Percentiles rank a stretch among this genome's conserved stretches.
Evolutionary conservation across 345 rosid genomes (phyloP).

Genomic region (Sapria himalayana): DNA sequence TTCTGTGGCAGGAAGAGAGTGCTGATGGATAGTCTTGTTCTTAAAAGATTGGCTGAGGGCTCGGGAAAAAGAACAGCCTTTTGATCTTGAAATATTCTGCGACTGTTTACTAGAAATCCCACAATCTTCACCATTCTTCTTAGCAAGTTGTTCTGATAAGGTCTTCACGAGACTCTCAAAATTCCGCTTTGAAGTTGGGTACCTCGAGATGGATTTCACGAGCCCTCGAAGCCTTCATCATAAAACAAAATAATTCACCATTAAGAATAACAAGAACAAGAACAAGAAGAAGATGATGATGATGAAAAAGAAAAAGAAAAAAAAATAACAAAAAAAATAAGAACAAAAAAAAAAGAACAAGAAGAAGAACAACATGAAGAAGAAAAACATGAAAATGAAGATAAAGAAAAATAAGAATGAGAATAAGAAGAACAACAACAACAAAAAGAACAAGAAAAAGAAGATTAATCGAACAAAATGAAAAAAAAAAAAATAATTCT

Average conservation of each 20-base stretch:
- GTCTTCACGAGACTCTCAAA: slow-evolving; percentile 29
- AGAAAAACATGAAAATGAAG: background rate
- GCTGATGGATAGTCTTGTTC: slow-evolving; percentile 5
- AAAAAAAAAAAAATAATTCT: background rate
- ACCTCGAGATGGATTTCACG: slow-evolving; percentile 62
- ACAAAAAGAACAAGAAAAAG: background rate
- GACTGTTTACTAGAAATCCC: slow-evolving; percentile 9
- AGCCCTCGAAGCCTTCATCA: slow-evolving; percentile 46
- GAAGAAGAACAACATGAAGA: background rate
- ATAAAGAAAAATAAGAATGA: background rate
- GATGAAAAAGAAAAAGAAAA: background rate
- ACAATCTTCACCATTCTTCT: slow-evolving; percentile 22
- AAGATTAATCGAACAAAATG: background rate
- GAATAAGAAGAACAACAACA: too few relatives aligned
- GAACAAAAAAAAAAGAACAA: background rate
- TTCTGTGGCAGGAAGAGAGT: slow-evolving; percentile 3
- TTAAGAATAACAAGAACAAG: background rate
- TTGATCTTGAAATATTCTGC: slow-evolving; percentile 5
- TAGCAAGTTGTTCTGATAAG: slow-evolving; percentile 40
- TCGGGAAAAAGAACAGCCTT: slow-evolving; percentile 8
- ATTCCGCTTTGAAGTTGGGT: slow-evolving; percentile 58
- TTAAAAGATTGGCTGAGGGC: slow-evolving; percentile 14
- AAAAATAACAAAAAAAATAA: background rate
- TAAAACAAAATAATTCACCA: background rate
- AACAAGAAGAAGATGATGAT: background rate